Evolutionary conservation across 176 grass and related monocot genomes (phyloP), one percentile per base, ranked within the genome.

Genomic region (Otatea glauca): DNA sequence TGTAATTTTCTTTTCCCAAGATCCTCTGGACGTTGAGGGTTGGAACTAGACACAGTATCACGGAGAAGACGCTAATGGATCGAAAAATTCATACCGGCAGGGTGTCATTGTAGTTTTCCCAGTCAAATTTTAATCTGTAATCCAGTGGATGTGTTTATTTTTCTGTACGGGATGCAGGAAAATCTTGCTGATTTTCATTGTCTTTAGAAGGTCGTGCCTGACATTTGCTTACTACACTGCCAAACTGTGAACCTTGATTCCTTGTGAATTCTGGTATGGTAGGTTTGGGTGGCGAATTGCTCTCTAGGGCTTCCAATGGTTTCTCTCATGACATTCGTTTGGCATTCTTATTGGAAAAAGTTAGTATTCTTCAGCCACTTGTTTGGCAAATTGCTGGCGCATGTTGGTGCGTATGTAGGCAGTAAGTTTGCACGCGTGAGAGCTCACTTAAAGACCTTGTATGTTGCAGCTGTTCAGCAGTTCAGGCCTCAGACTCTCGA

Each of bases 91-190:
- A 71, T 89, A 71, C 72, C 17, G 71, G 82, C 71, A 82, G 88
- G 78, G 78, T 64, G 64, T 72, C 63, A 38, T 72, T 47, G 68
- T 66, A 86, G 83, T 72, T 76, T 65, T 70, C 25, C 32, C 77
- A 15, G 65, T 85, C 9, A 58, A 81, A 73, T 60, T 77, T 89
- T 64, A 71, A 81, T 77, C 29, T 88, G 83, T 86, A 86, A 91
- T 72, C 66, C 51, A 83, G 67, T 9, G 60, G 41, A 48, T 83
- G 70, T 6, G 8, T 70, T 75, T 80, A 55, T 85, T 64, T 44
- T 67, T 50, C 41, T 65, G 24, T 55, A 86, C 68, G 69, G 86
- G 39, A 85, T 78, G 78, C 73, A 83, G 72, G 43, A 86, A 85
- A 82, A 83, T 88, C 18, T 74, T 74, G 56, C 69, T 75, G 32